A percentile compares a stretch with the other conserved stretches of the same genome.
Conservation (phyloP, 345 rosid species). For the Luvunga scandens region DNA sequence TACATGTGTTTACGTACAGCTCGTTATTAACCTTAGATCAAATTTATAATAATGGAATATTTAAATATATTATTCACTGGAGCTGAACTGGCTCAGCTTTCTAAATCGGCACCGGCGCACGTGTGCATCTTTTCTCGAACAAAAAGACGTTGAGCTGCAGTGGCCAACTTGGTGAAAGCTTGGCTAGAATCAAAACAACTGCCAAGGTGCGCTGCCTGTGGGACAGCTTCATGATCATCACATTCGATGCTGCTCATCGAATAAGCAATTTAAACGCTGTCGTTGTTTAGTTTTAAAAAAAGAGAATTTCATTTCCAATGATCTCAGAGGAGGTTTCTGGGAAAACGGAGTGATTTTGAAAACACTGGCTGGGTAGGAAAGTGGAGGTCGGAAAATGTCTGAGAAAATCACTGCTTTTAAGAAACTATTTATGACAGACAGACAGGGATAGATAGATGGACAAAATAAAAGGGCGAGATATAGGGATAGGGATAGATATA, state of each 20-base stretch:
- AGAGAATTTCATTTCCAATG: neutral
- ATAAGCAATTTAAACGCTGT: neutral
- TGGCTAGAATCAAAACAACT: no score
- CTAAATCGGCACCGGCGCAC: conserved; percentile 40
- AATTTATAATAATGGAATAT: neutral
- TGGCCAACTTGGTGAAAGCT: conserved; percentile 1
- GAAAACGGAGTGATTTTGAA: neutral
- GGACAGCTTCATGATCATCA: neutral
- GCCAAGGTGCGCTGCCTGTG: neutral
- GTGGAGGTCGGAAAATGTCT: conserved; percentile 7
- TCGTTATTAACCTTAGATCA: neutral
- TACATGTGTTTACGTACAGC: conserved; percentile 14
- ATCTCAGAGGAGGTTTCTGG: neutral
- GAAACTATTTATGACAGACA: neutral
- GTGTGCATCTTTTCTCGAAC: conserved; percentile 36
- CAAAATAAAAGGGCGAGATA: no score
- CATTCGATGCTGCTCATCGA: neutral
- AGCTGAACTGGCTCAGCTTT: conserved; percentile 32
- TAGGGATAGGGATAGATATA: neutral
- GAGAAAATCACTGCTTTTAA: conserved; percentile 26
- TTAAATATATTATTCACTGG: neutral
- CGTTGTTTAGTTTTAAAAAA: neutral
- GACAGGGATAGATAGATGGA: neutral
- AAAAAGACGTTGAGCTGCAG: conserved; percentile 12
- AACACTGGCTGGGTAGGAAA: neutral